Evolutionary conservation across 345 rosid species (phyloP), one percentile per base, ranked within the genome.

Genomic region (Euphorbia pulcherrima): DNA sequence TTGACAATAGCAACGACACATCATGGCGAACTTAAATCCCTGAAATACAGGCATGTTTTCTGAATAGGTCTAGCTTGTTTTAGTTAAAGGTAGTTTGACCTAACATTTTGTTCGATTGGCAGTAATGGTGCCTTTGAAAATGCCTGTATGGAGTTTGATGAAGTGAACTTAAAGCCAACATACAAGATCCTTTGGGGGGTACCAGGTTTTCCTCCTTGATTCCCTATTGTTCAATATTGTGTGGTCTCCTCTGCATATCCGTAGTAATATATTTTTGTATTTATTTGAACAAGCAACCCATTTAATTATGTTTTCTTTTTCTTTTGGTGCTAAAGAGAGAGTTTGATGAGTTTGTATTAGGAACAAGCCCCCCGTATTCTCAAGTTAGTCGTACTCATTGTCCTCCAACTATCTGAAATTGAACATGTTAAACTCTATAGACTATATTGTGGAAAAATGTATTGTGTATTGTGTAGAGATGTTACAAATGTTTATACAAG

Each of bases 101-200:
- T 52, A 61, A 20, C 24, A 21, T 28, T 47, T 56, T 53, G 16
- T 55, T 64, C 72, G 27, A 23, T 67, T 75, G 68, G 68, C 82
- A 93, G 98, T 72, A 82, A 91, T 68, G 79, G 81, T 60, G 77
- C 74, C 59, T 90, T 93, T 55, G 98, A 93, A 79, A 90, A 93
- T 80, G 97, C 98, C 74, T 93, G 92, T 75, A 85, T 93, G 98
- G 98, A 90, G 86, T 93, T 90, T 64, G 97, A 90, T 80, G 96
- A 90, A 72, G 86, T 79, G 64, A 90, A 90, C 70, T 78, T 90
- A 68, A 86, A 80, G 77, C 98, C 98, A 60, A 93, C 98, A 68
- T 90, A 85, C 82, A 90, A 82, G 81, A 85, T 93, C 67, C 84
- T 93, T 35, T 93, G 97, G 98, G 98, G 98, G 74, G 84, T 93